These are phyloP conservation scores for Cyclocybe cylindracea DNA, from an alignment of 768 basidiomycete genomes.

Conservation along the genomic window DNA sequence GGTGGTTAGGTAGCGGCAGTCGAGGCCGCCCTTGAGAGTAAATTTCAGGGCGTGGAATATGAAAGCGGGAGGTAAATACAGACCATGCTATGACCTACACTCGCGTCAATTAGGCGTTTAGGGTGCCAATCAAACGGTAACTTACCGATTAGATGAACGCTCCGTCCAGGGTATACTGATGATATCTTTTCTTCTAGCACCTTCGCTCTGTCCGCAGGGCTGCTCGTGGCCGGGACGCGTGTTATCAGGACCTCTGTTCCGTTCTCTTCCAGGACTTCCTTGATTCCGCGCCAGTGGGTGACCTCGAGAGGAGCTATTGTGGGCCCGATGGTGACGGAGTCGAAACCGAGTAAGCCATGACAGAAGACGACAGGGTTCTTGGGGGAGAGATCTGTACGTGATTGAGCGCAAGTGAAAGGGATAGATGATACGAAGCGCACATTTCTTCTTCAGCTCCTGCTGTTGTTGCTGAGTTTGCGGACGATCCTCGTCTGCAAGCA, in stretches of 20 bases:
- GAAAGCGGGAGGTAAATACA: constrained; percentile 6
- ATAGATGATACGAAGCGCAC: constrained; percentile 38
- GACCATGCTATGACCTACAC: constrained; percentile 74
- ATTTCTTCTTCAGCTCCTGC: constrained; percentile 57
- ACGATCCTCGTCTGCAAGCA: constrained; percentile 56
- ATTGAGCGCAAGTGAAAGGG: constrained; percentile 2
- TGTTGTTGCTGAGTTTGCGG: constrained; percentile 43
- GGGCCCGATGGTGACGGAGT: constrained; percentile 78
- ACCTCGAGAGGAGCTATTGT: constrained; percentile 82
- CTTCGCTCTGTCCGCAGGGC: constrained; percentile 84
- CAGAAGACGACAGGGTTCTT: constrained; percentile 91
- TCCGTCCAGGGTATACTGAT: constrained; percentile 75
- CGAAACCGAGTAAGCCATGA: constrained; percentile 91
- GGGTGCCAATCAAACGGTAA: constrained; percentile 2
- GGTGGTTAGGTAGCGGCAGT: constrained; percentile 88
- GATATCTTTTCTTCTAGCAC: constrained; percentile 86
- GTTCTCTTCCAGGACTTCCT: constrained; percentile 86
- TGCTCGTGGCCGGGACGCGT: constrained; percentile 90
- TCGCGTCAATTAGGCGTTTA: background rate
- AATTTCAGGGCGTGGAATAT: background rate
- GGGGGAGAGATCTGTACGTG: constrained; percentile 66
- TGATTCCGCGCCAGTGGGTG: constrained; percentile 95
- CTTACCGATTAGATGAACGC: constrained; percentile 84
- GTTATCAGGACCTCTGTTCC: constrained; percentile 92
- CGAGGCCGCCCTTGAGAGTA: constrained; percentile 70